Base-by-base conservation (phyloP, 371 early-diverging fungal genomes). In the Apophysomyces variabilis region DNA sequence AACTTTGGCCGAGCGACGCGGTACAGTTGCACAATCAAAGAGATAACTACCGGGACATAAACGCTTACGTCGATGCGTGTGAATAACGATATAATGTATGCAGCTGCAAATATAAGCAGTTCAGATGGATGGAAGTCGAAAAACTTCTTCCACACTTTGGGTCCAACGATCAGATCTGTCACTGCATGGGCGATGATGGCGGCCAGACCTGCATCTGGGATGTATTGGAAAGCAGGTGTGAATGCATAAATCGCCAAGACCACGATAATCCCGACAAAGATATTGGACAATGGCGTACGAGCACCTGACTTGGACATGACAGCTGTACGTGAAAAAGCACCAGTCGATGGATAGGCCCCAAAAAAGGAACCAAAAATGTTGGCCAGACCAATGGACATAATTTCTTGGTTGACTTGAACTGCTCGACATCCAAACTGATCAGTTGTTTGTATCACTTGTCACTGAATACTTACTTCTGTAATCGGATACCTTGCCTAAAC, bases 241-340 rank as follows among this genome's bases (percentile, higher is more conserved):
- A 95, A 78, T 21, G 88, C 80, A 72, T 85, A 93, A 26, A 95
- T 75, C 21, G 92, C 84, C 35, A 94, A 66, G 5, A 93, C 71
- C 8, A 95, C 92, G 50, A 94, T 82, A n/a, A 80, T 66, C 5
- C 87, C 92, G 3, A 93, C 91, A 75, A 93, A 75, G 41, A 93
- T 74, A 26, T 90, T 91, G 9, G 89, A 83, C 16, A 92, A 72
- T 0, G 96, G 95, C 0, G 95, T 89, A 18, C 88, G 81, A 7
- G 87, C 87, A 0, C 92, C 92, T 5, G 87, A 83, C 58, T 84
- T 85, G 64, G 80, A 81, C 74, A 91, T 92, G 72, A 95, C 88
- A 46, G 94, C 92, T 0, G 92, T 87, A 37, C 97, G 88, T 2
- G 93, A 91, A 74, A 96, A 95, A 2, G 93, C 91, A 44, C 94